phyloP scores from a whole-genome alignment of 495 filamentous ascomycete genomes.

The Neurospora pannonica region DNA sequence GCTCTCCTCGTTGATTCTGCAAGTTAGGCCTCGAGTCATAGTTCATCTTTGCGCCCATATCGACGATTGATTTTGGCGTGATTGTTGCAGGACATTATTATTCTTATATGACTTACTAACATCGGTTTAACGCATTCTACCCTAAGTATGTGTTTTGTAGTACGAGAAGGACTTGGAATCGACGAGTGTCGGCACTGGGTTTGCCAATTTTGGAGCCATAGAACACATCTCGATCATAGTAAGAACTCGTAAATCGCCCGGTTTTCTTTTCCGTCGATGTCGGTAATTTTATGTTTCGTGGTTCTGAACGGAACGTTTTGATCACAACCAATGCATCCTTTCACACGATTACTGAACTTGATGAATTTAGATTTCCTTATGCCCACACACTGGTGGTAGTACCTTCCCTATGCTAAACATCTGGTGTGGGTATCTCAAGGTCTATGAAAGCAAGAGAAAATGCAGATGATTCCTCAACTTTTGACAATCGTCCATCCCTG shows the following conservation, averaged over 20 bases:
- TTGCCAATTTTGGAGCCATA: background rate
- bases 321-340: background rate
- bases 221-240: too few relatives aligned
- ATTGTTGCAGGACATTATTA: too few relatives aligned
- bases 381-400: background rate
- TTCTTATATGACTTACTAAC: too few relatives aligned
- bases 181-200: background rate
- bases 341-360: background rate
- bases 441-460: background rate
- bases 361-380: background rate
- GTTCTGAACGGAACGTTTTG: background rate
- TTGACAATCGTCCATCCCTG: background rate
- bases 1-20: too few relatives aligned
- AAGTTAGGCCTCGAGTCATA: too few relatives aligned
- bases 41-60: too few relatives aligned
- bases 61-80: too few relatives aligned
- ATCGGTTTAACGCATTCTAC: too few relatives aligned
- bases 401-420: background rate
- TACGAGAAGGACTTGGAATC: background rate
- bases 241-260: too few relatives aligned
- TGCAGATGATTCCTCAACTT: background rate
- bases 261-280: too few relatives aligned
- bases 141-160: too few relatives aligned
- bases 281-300: too few relatives aligned
- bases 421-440: background rate